A percentile compares a stretch with the other conserved stretches of the same genome.
Evolutionary conservation across 805 yeast genomes (phyloP).

Genomic region (Candida adriatica): DNA sequence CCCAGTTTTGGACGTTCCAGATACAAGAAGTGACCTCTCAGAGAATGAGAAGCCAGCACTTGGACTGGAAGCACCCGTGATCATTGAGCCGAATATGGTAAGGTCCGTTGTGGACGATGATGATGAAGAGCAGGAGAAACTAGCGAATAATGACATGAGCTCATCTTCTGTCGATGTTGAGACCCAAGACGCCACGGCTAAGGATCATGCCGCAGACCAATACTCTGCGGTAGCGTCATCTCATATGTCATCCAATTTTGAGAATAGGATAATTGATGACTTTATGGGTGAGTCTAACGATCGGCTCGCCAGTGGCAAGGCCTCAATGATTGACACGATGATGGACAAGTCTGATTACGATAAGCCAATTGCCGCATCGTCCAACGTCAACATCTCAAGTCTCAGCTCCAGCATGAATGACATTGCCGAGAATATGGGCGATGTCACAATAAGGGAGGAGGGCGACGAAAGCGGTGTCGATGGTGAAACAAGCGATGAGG

Average conservation of each 20-base stretch:
- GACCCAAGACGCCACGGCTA: constrained; percentile 9
- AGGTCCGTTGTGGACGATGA: constrained; percentile 3
- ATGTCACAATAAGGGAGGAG: constrained; percentile 19
- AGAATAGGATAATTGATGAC: constrained; percentile 21
- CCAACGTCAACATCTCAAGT: constrained; percentile 22
- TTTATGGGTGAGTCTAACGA: constrained; percentile 19
- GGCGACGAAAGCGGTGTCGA: constrained; percentile 1
- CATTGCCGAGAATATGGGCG: constrained; percentile 19
- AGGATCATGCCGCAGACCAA: constrained; percentile 1
- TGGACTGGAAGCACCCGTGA: constrained; percentile 9
- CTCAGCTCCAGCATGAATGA: constrained; percentile 16
- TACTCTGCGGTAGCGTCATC: constrained; percentile 12
- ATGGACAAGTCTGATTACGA: constrained; percentile 11
- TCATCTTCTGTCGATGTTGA: constrained; percentile 5
- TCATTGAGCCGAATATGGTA: constrained; percentile 7
- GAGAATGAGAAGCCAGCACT: neutral
- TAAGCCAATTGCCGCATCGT: constrained; percentile 24
- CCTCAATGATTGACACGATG: constrained; percentile 3
- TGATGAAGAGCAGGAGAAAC: neutral
- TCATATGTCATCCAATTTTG: constrained; percentile 19
- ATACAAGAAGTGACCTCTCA: neutral
- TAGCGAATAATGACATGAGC: neutral
- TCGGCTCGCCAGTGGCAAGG: constrained; percentile 6
- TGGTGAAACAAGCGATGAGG: constrained; percentile 5
- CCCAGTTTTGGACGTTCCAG: neutral